Conservation (phyloP, 2,329 filamentous ascomycete genomes). For the Aureobasidium namibiae region DNA sequence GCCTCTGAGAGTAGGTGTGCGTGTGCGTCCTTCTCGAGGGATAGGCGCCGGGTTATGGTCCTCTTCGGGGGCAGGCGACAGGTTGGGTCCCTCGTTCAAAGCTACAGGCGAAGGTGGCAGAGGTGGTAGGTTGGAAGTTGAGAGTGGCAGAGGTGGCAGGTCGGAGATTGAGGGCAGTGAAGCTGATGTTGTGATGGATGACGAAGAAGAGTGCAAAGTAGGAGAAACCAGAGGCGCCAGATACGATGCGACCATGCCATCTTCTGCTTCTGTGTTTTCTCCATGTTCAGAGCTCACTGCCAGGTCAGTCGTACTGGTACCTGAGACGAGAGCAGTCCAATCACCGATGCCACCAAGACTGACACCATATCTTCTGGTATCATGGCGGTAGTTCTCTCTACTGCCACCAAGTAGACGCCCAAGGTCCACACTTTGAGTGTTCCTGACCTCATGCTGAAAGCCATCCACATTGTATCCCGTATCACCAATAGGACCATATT, state of each 20-base stretch:
- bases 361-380: not conserved
- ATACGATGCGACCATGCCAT: not conserved
- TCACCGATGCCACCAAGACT: not conserved
- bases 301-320: not conserved
- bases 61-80: not conserved
- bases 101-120: not conserved
- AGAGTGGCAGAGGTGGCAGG: not conserved
- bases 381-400: not conserved
- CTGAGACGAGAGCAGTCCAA: not conserved
- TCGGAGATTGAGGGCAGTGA: not conserved
- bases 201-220: not conserved
- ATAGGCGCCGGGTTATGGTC: too few relatives aligned
- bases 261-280: not conserved
- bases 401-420: not conserved
- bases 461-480: not conserved
- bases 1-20: too few relatives aligned
- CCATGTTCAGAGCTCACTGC: not conserved
- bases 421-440: not conserved
- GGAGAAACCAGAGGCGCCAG: not conserved
- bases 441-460: not conserved
- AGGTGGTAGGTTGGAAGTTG: not conserved
- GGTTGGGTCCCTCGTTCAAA: not conserved
- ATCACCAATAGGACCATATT: constrained; percentile 1
- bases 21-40: too few relatives aligned
- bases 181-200: not conserved